Conservation (phyloP, 2,329 filamentous ascomycete genomes). For the Fusarium metavorans region DNA sequence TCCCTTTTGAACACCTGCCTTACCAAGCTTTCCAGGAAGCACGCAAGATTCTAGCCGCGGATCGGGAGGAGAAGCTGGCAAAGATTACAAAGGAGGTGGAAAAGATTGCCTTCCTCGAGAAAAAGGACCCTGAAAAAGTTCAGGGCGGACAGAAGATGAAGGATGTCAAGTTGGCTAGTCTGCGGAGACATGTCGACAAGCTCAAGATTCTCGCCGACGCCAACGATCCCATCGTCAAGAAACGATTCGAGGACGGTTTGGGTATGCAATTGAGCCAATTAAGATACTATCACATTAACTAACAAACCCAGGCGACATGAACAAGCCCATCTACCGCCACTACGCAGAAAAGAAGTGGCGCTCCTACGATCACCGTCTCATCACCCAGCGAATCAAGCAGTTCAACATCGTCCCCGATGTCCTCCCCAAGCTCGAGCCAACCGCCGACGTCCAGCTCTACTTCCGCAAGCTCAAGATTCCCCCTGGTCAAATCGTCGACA, state of each 20-base stretch:
- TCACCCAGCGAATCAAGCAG: conserved; percentile 87
- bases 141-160: conserved; percentile 74
- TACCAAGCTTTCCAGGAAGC: conserved; percentile 99
- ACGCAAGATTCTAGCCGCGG: conserved; percentile 81
- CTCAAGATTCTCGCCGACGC: conserved; percentile 93
- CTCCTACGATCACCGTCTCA: conserved; percentile 80
- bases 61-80: conserved; percentile 83
- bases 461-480: conserved; percentile 78
- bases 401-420: conserved; percentile 91
- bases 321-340: conserved; percentile 93
- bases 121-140: conserved; percentile 66
- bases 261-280: conserved; percentile 63
- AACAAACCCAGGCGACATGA: conserved; percentile 81
- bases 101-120: conserved; percentile 76
- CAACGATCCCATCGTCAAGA: conserved; percentile 94
- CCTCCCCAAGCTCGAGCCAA: conserved; percentile 81
- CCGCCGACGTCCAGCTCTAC: conserved; percentile 82
- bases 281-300: neutral
- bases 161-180: conserved; percentile 73
- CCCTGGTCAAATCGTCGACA: conserved; percentile 84
- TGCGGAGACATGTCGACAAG: conserved; percentile 79
- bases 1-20: conserved; percentile 93
- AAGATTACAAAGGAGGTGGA: conserved; percentile 76
- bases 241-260: conserved; percentile 89
- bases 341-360: conserved; percentile 92